Evolutionary conservation across 2,329 filamentous ascomycete genomes (phyloP).

Genomic region (Myriosclerotinia curreyana): DNA sequence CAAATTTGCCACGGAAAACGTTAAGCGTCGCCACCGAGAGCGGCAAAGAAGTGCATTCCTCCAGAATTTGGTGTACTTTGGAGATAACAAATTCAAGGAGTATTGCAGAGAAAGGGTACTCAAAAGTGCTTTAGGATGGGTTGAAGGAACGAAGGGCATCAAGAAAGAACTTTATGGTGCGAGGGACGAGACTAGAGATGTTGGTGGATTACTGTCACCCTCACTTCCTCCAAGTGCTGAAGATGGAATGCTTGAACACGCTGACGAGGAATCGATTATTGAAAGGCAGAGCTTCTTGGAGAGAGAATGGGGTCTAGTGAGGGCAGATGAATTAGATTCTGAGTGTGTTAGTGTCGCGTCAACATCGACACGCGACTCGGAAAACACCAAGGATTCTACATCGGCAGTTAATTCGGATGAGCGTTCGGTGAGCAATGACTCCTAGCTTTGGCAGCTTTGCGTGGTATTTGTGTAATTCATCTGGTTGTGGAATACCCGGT

Average conservation of each 20-base stretch:
- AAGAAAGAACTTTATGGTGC: constrained; percentile 19
- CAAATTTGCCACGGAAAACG: constrained; percentile 29
- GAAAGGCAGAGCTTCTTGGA: constrained; percentile 19
- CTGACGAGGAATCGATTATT: constrained; percentile 12
- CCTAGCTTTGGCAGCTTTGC: neutral
- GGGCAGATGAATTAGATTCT: constrained; percentile 12
- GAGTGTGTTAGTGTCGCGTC: constrained; percentile 18
- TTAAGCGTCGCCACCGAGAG: constrained; percentile 32
- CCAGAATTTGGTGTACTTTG: constrained; percentile 34
- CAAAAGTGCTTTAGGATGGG: constrained; percentile 32
- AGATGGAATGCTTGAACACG: neutral
- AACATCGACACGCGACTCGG: neutral
- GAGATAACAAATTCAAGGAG: constrained; percentile 31
- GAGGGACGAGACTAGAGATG: constrained; percentile 17
- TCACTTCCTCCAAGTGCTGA: neutral
- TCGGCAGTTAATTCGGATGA: neutral
- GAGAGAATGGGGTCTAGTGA: constrained; percentile 16
- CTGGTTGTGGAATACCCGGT: neutral
- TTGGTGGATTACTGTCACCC: constrained; percentile 10
- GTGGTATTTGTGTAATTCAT: neutral
- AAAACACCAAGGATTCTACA: constrained; percentile 4
- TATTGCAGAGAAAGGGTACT: constrained; percentile 30
- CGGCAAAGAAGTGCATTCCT: constrained; percentile 32
- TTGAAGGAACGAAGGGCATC: constrained; percentile 22
- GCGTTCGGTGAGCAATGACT: too few species aligned